Conservation (phyloP, 2,329 filamentous ascomycete genomes). For the Alternaria ventricosa region DNA sequence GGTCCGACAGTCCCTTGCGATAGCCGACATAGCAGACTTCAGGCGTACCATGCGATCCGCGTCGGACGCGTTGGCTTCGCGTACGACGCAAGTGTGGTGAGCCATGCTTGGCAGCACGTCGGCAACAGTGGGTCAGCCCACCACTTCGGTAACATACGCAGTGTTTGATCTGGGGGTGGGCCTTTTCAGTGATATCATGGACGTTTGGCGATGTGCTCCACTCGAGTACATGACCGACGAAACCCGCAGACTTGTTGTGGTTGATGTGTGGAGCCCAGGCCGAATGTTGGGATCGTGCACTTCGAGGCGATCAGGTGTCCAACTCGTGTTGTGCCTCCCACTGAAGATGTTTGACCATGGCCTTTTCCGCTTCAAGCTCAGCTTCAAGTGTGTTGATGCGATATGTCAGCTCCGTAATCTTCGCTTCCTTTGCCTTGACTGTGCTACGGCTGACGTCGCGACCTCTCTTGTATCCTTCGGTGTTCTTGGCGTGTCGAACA, state of each 20-base stretch:
- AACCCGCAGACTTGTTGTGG: background rate
- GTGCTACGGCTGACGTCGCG: constrained; percentile 70
- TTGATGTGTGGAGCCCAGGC: background rate
- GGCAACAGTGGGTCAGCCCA: background rate
- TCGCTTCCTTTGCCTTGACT: constrained; percentile 68
- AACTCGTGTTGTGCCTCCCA: constrained; percentile 24
- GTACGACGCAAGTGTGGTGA: background rate
- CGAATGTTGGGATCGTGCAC: background rate
- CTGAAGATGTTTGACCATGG: constrained; percentile 41
- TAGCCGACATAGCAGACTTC: background rate
- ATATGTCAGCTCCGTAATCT: constrained; percentile 70
- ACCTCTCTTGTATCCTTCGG: constrained; percentile 68
- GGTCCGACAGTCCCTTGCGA: background rate
- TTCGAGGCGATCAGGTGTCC: background rate
- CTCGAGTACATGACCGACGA: background rate
- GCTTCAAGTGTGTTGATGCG: constrained; percentile 65
- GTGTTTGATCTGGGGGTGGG: background rate
- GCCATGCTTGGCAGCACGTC: background rate
- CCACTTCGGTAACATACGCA: background rate
- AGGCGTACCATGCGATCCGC: background rate
- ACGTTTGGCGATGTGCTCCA: background rate
- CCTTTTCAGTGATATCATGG: background rate
- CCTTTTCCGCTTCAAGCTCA: constrained; percentile 61
- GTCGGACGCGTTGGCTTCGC: background rate
- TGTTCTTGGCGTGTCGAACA: constrained; percentile 61